Percentiles rank a stretch among this genome's conserved stretches.
Evolutionary conservation across 345 rosid genomes (phyloP).

Genomic region (Clarkia xantiana): DNA sequence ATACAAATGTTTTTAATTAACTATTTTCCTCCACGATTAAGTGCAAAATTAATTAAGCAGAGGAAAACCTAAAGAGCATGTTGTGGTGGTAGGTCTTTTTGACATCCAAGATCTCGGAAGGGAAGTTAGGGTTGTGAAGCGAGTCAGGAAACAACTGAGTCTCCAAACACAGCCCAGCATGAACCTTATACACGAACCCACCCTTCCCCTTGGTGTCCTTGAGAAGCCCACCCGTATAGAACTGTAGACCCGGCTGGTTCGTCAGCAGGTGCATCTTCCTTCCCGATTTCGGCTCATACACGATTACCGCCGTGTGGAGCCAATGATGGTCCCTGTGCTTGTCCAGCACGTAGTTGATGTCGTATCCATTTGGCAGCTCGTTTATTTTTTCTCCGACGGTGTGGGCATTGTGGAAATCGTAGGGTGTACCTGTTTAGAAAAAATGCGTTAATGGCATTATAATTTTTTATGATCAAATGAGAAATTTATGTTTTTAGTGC

Average conservation of each 20-base stretch:
- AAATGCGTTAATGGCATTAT: too few relatives aligned
- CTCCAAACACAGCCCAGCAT: conserved; percentile 66
- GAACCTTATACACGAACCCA: conserved; percentile 42
- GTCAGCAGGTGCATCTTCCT: conserved; percentile 51
- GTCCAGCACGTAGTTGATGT: conserved; percentile 62
- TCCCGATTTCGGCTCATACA: conserved; percentile 50
- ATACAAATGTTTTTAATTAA: too few relatives aligned
- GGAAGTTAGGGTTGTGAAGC: conserved; percentile 59
- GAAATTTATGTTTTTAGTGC: too few relatives aligned
- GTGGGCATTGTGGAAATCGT: conserved; percentile 48
- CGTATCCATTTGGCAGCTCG: conserved; percentile 50
- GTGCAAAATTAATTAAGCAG: too few relatives aligned
- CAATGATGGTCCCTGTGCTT: conserved; percentile 6
- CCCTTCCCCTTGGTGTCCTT: conserved; percentile 51
- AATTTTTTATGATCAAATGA: too few relatives aligned
- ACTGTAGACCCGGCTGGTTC: conserved; percentile 66
- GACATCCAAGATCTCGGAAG: conserved; percentile 48
- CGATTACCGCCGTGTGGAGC: conserved; percentile 42
- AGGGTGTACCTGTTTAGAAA: conserved; percentile 42
- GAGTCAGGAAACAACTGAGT: conserved; percentile 77
- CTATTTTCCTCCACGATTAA: too few relatives aligned
- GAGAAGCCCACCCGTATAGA: conserved; percentile 51
- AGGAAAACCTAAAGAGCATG: conserved; percentile 58
- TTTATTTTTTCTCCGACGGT: conserved; percentile 38
- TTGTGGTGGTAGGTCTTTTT: conserved; percentile 45